Evolutionary conservation across 2,329 filamentous ascomycete genomes (phyloP), one percentile per base, ranked within the genome.

Genomic region (Hypoxylon sp.): DNA sequence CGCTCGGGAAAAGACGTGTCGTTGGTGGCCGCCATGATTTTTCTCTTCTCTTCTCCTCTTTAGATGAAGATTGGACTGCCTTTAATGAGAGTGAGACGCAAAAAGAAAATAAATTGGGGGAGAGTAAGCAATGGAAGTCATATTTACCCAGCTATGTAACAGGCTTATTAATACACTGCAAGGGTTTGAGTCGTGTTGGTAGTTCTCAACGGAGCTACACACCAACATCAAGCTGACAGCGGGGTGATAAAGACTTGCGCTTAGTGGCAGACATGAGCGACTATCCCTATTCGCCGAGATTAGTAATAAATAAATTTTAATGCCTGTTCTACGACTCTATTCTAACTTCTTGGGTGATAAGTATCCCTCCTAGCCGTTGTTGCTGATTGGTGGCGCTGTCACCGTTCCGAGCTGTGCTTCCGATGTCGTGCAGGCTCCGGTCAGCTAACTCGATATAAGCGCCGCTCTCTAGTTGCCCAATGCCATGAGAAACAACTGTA

Each of bases 11-110:
- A 63, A 0, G 71, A 68, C 2, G 61, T 66, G 2, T 70, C 64
- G 22, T 61, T 64, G 14, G 69, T 73, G 17, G 66, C 66, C n/a
- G 67, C 66, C 72, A 73, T 72, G 35, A n/a, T 37, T 40, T 20
- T 14, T 20, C 25, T 25, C 27, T 37, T 20, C 2, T 20, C 20
- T 20, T 20, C 20, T 20, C 20, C 13, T 14, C 25, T 27, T 27
- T 27, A 27, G 25, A 27, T 27, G 3, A 27, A 27, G 25, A 27
- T 5, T 27, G 5, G 25, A 27, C 5, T 37, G 6, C 35, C 35
- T 37, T 10, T 14, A 4, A 6, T 37, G n/a, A 14, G 13, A 37
- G 11, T 37, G 33, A 14, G 33, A 37, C 14, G 35, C 4, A 14
- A n/a, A n/a, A n/a, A 14, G 13, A n/a, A 37, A 37, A n/a, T n/a